Base-by-base conservation (phyloP, 768 basidiomycete genomes). In the Kwoniella dendrophila region DNA sequence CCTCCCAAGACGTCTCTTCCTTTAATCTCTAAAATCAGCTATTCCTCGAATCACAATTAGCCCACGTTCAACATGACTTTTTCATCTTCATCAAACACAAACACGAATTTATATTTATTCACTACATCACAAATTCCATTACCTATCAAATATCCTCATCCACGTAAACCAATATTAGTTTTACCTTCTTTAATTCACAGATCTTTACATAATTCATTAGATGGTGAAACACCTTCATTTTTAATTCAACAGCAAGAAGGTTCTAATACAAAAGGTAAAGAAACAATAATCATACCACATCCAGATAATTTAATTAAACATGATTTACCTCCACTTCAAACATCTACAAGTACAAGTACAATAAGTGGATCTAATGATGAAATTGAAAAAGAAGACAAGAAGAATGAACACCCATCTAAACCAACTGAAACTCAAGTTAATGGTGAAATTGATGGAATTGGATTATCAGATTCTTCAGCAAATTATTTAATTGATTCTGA, bases 121-220 rank as follows among this genome's bases (percentile, higher is more conserved):
- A 78, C 74, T 5, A 76, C 72, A 4, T 70, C 77, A 14, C 72
- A 72, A 53, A 67, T 68, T 0, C 71, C 77, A 10, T 63, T 77
- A 20, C 56, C 69, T 33, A 45, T 62, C 4, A 74, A 74, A 22
- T 78, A 74, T 49, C 62, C 74, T 2, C 62, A 66, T 33, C 75
- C 76, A 4, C 59, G 24, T 36, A 74, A 67, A 59, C 75, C 72
- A 12, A 24, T 22, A 11, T 55, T 75, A 7, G 41, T 72, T 33
- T 41, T 78, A 22, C 77, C 77, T 2, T 62, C 75, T 2, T 57
- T 78, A 18, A 55, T 78, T 10, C 77, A 78, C 59, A 68, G 74
- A 11, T 54, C 74, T 26, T 65, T 78, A 8, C 77, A 78, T 53
- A 54, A 57, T 22, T 69, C 74, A 2, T 60, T 78, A 10, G 77